phyloP scores from a whole-genome alignment of 2,329 filamentous ascomycete genomes.

The Pseudogymnoascus destructans region DNA sequence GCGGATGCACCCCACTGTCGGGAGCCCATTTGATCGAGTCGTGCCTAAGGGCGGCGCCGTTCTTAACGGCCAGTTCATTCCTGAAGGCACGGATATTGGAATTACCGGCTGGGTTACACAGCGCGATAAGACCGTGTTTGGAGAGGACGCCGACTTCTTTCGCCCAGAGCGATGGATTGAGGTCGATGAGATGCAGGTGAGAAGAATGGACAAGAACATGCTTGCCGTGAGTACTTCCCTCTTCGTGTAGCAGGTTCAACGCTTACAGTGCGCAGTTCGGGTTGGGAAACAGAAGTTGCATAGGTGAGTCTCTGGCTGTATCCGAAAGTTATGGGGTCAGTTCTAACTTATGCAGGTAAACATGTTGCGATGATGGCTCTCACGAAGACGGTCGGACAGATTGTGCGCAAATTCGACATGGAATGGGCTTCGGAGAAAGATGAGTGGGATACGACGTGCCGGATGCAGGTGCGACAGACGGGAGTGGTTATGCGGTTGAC shows the following conservation, averaged over 20 bases:
- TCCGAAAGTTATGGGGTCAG: too few species aligned
- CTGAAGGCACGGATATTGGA: constrained; percentile 9
- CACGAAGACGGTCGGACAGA: background rate
- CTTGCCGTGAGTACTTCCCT: background rate
- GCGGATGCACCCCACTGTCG: constrained; percentile 10
- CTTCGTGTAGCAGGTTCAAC: background rate
- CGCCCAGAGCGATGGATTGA: constrained; percentile 32
- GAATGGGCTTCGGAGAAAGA: background rate
- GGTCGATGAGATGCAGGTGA: constrained; percentile 14
- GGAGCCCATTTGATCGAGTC: constrained; percentile 1
- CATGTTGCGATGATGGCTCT: constrained; percentile 1
- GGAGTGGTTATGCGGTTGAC: background rate
- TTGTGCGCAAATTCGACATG: background rate
- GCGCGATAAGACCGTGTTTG: constrained; percentile 25
- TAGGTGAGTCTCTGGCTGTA: background rate
- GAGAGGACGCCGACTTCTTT: constrained; percentile 28
- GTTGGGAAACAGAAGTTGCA: background rate
- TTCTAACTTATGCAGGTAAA: background rate
- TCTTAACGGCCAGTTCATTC: constrained; percentile 8
- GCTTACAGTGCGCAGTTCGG: background rate
- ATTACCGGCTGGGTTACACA: constrained; percentile 20
- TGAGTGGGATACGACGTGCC: background rate
- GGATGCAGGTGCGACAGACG: background rate
- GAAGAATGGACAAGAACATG: background rate
- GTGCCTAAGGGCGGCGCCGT: constrained; percentile 10